A percentile compares a stretch with the other conserved stretches of the same genome.
phyloP scores from a whole-genome alignment of 2,329 filamentous ascomycete genomes.

The Diaporthe sp. region DNA sequence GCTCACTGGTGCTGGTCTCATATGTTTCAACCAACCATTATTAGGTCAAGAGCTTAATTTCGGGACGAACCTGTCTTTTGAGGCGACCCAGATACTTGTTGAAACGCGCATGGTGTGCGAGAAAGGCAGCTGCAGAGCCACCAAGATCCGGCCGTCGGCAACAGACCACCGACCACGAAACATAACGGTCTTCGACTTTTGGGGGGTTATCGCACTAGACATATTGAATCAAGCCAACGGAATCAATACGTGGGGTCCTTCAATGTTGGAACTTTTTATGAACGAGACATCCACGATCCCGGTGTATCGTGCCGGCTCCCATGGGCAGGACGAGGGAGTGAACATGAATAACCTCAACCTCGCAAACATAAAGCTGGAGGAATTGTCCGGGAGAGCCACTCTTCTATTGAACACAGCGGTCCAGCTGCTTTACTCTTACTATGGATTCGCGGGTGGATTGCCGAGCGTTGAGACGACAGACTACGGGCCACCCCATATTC shows the following conservation, averaged over 20 bases:
- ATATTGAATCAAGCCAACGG: background rate
- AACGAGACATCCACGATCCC: background rate
- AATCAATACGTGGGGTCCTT: background rate
- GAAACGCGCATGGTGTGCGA: background rate
- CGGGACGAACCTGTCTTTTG: background rate
- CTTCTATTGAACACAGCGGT: background rate
- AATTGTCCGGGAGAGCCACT: background rate
- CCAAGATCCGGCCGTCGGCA: background rate
- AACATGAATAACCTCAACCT: background rate
- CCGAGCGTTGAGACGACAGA: background rate
- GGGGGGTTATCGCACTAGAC: background rate
- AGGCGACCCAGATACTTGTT: background rate
- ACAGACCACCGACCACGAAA: background rate
- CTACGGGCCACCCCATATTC: background rate
- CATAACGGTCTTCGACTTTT: background rate
- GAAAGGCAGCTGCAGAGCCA: background rate
- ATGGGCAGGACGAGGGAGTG: background rate
- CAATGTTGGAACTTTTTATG: background rate
- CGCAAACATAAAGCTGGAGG: background rate
- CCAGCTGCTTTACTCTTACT: background rate
- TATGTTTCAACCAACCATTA: background rate
- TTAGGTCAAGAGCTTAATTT: too few relatives aligned
- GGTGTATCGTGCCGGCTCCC: background rate
- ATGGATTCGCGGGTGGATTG: background rate
- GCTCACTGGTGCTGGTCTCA: background rate